Percentiles rank a stretch among this genome's conserved stretches.
These are phyloP conservation scores for Stylonectria norvegica DNA, from an alignment of 2,329 filamentous ascomycete species.

Conservation along the genomic window DNA sequence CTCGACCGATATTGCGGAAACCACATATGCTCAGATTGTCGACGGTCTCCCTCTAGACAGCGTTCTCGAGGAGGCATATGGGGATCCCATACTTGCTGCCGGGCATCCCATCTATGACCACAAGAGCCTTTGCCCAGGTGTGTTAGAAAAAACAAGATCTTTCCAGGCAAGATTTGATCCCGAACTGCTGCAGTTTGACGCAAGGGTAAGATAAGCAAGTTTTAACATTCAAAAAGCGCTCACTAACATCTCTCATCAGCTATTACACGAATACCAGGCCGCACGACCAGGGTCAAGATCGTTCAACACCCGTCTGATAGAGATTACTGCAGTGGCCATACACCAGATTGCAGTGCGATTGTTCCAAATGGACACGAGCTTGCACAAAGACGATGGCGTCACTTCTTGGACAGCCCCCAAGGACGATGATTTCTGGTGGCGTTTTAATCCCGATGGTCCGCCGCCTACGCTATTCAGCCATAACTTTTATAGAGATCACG, in stretches of 20 bases:
- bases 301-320: conserved; percentile 30
- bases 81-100: not conserved
- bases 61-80: conserved; percentile 1
- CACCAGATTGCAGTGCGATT: conserved; percentile 30
- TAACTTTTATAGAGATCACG: conserved; percentile 11
- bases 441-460: conserved; percentile 8
- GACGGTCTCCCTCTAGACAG: conserved; percentile 20
- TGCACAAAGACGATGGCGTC: conserved; percentile 24
- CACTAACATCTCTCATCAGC: conserved; percentile 8
- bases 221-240: not conserved
- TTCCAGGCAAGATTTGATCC: conserved; percentile 13
- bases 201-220: conserved; percentile 10
- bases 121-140: conserved; percentile 15
- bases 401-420: conserved; percentile 20
- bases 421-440: conserved; percentile 4
- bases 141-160: conserved; percentile 12
- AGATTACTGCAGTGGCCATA: conserved; percentile 27
- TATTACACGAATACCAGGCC: conserved; percentile 22
- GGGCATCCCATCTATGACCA: conserved; percentile 21
- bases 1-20: conserved; percentile 9
- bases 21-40: conserved; percentile 21
- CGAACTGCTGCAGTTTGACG: conserved; percentile 5
- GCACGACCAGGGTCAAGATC: conserved; percentile 20
- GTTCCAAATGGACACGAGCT: conserved; percentile 16
- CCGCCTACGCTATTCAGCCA: conserved; percentile 28